Conservation (phyloP, 306 rosid species). For the Luffa acutangula region DNA sequence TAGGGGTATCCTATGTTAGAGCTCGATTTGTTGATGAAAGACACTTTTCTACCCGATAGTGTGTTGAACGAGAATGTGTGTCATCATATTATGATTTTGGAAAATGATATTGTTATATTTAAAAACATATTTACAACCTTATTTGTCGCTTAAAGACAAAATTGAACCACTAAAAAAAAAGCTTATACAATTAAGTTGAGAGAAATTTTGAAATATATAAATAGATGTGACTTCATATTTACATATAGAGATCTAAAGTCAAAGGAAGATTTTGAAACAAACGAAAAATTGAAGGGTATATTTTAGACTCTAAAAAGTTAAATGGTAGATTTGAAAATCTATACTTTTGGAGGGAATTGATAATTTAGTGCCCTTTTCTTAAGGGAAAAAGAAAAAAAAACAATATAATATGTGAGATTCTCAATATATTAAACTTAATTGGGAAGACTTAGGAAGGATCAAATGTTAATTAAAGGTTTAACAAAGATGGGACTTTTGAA, state of each 20-base stretch:
- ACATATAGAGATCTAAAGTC: neutral
- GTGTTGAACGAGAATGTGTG: too few relatives aligned
- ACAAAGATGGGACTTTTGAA: neutral
- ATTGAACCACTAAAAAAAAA: too few relatives aligned
- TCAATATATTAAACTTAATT: neutral
- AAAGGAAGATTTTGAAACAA: neutral
- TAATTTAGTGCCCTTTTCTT: neutral
- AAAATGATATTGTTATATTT: too few relatives aligned
- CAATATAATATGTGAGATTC: neutral
- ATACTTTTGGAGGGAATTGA: neutral
- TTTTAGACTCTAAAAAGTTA: neutral
- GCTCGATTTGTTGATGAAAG: too few relatives aligned
- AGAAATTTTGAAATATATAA: neutral
- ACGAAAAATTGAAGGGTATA: neutral
- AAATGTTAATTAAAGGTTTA: neutral
- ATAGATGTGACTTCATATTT: neutral
- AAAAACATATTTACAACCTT: neutral
- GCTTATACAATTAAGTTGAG: neutral
- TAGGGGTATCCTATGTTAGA: too few relatives aligned
- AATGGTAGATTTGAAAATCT: neutral
- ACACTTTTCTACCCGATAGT: too few relatives aligned
- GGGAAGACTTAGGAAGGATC: neutral
- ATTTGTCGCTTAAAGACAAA: neutral
- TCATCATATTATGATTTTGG: too few relatives aligned
- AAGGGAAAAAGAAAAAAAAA: neutral